Base-by-base conservation (phyloP, 1,284 basidiomycete species). In the Farysia itapuensis region DNA sequence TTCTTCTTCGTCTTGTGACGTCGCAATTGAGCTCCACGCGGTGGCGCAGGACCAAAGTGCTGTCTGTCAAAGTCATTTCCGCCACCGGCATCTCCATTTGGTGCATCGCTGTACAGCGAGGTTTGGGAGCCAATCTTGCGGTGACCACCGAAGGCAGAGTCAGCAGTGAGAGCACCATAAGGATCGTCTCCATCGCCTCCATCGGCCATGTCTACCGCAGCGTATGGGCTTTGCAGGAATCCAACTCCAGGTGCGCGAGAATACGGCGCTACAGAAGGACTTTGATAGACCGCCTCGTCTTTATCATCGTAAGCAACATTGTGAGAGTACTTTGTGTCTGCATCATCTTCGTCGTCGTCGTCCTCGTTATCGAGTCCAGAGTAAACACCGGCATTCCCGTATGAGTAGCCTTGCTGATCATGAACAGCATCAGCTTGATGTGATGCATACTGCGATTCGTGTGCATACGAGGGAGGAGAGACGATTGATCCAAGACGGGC, bases 1-100 rank as follows among this genome's bases (percentile, higher is more conserved):
- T 74, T 65, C 35, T 74, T 74, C 53, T 86, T 66, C 19, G 71
- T 75, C 34, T 72, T 72, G 57, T 73, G 57, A 12, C 74, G 65
- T 22, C 74, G 67, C 11, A 75, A 58, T 40, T 73, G 72, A 9
- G 71, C 67, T 12, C 72, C 72, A 2, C 49, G 47, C 0, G 59
- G 50, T 6, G 72, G 72, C 11, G 72, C 72, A 3, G 72, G 72
- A 2, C 72, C 72, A 41, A 73, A 75, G 39, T 75, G 72, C 38
- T 71, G 69, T 11, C 70, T 74, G 21, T 66, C 67, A 20, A 53
- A 58, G 11, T 46, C 48, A 39, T 50, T 44, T 5, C 24, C 21
- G 22, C 11, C 26, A 28, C 33, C 37, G 12, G 26, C 40, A 12
- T 30, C 21, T 26, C 16, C 35, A 9, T 11, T 33, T 18, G 12